Evolutionary conservation across 768 basidiomycete genomes (phyloP), one percentile per base, ranked within the genome.

Genomic region (Rhodosporidiobolus sp.): DNA sequence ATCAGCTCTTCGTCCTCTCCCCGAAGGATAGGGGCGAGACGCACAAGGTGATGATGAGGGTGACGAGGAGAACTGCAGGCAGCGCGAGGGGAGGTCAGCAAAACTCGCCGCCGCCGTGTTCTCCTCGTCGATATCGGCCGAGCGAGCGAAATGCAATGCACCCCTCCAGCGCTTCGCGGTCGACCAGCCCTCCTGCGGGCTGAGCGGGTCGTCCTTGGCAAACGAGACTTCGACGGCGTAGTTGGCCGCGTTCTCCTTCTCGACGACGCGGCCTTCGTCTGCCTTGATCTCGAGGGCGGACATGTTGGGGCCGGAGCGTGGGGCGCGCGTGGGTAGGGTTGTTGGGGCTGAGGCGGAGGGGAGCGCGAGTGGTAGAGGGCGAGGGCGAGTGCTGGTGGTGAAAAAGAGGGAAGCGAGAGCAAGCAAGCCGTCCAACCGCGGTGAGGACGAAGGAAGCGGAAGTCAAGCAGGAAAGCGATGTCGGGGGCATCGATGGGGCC

Each of bases 31-130:
- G 12, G 8, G 11, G 6, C 11, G 38, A 60, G 22, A 61, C 16
- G 60, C 48, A 28, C 60, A 48, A 49, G 11, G 60, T 48, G 14
- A 61, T 46, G 48, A 61, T 49, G 28, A 49, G n/a, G 48, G 60
- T 48, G 28, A 61, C 32, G 28, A 50, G 20, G 20, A 46, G 43
- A 1, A 50, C 60, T 46, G n/a, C 19, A 48, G 17, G n/a, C n/a
- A 48, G 19, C n/a, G 28, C 26, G 9, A 17, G n/a, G 6, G 48
- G 38, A 59, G 38, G 58, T 60, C 45, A n/a, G 57, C 57, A 26
- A 9, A 14, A 45, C 8, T 4, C 6, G 32, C 32, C 35, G 17
- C 8, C 38, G n/a, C n/a, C n/a, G n/a, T n/a, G n/a, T n/a, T n/a
- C n/a, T n/a, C 14, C 38, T 7, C 38, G 38, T 7, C 7, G 38